phyloP scores from a whole-genome alignment of 805 yeast species.

The Candida maris region DNA sequence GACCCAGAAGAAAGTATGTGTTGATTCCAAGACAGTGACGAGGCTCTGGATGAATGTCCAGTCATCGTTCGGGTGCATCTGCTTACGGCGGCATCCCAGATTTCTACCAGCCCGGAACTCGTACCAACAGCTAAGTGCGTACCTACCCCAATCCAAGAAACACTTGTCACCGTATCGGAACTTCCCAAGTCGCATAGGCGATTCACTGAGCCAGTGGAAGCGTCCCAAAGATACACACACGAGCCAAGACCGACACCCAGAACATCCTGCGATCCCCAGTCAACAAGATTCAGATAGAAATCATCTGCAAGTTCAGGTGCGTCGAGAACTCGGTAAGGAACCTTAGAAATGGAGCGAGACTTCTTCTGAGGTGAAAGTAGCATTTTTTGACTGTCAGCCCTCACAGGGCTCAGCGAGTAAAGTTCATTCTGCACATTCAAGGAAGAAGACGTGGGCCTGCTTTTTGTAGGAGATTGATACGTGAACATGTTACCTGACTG shows the following conservation, averaged over 20 bases:
- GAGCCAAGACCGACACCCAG: conserved; percentile 89
- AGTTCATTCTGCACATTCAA: conserved; percentile 67
- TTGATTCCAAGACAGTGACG: conserved; percentile 91
- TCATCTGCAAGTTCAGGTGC: conserved; percentile 96
- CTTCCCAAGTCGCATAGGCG: conserved; percentile 68
- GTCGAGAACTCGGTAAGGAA: conserved; percentile 89
- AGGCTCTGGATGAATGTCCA: conserved; percentile 82
- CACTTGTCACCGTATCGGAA: conserved; percentile 71
- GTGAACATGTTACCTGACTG: conserved; percentile 60
- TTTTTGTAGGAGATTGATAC: conserved; percentile 66
- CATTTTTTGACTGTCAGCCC: conserved; percentile 80
- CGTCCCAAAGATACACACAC: conserved; percentile 88
- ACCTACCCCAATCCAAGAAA: conserved; percentile 93
- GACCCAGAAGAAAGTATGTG: conserved; percentile 86
- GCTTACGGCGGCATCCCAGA: conserved; percentile 85
- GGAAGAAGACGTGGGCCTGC: conserved; percentile 56
- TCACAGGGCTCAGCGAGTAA: conserved; percentile 79
- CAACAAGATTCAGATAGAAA: conserved; percentile 85
- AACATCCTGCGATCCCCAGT: conserved; percentile 90
- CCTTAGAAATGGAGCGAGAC: conserved; percentile 72
- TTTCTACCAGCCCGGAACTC: conserved; percentile 79
- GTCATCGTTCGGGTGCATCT: conserved; percentile 87
- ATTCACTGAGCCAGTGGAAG: conserved; percentile 75
- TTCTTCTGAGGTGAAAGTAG: conserved; percentile 79
- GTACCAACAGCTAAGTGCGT: conserved; percentile 95